Evolutionary conservation across 306 rosid genomes (phyloP).

Genomic region (Cyclanthera cordifolia): DNA sequence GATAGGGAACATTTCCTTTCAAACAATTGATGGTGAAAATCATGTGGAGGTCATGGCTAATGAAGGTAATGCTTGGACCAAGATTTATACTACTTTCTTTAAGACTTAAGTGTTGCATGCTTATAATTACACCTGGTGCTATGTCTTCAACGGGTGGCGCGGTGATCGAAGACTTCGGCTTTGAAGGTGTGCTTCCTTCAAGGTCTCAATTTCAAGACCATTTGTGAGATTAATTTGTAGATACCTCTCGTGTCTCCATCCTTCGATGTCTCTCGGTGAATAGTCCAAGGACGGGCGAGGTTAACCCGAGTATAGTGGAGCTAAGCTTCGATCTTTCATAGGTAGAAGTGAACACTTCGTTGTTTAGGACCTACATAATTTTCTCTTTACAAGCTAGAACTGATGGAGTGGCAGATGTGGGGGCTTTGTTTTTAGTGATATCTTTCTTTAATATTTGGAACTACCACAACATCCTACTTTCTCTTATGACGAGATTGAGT

Average conservation of each 20-base stretch:
- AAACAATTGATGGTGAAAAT: conserved; percentile 47
- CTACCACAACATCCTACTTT: background rate
- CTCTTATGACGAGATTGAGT: background rate
- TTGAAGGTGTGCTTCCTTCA: too few species aligned
- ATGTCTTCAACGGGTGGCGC: too few species aligned
- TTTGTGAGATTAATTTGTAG: too few species aligned
- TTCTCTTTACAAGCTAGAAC: background rate
- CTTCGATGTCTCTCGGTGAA: too few species aligned
- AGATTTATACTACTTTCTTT: background rate
- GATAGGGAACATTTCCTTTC: conserved; percentile 89
- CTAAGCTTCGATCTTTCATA: too few species aligned
- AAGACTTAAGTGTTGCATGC: background rate
- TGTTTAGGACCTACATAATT: background rate
- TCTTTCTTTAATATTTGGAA: background rate
- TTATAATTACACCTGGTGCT: background rate
- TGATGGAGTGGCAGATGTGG: background rate
- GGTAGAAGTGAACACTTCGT: background rate
- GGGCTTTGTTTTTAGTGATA: background rate
- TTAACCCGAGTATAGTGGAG: too few species aligned
- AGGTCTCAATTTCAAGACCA: too few species aligned
- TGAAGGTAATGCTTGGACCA: conserved; percentile 50
- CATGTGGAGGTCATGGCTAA: conserved; percentile 60
- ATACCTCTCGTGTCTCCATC: too few species aligned
- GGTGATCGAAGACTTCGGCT: too few species aligned
- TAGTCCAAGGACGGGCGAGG: too few species aligned